Conservation (phyloP, 1,284 basidiomycete genomes). For the Sporisorium scitamineum region DNA sequence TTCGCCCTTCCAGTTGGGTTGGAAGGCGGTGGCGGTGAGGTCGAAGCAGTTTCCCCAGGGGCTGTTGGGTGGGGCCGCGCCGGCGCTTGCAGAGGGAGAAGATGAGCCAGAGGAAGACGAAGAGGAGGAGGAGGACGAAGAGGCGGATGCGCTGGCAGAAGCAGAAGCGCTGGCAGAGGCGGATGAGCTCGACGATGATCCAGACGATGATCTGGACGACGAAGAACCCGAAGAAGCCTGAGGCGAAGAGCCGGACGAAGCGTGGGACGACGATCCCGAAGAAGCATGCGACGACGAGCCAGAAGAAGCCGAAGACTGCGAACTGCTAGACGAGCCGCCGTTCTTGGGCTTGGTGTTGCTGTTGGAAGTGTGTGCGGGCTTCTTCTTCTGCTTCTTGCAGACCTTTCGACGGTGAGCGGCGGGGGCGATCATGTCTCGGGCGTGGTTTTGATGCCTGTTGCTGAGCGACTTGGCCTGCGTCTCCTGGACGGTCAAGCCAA, state of each 20-base stretch:
- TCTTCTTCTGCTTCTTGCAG: constrained; percentile 26
- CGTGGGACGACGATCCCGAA: background rate
- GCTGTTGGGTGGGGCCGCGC: constrained; percentile 42
- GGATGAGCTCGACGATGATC: background rate
- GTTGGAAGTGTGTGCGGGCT: constrained; percentile 7
- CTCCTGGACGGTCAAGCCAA: constrained; percentile 29
- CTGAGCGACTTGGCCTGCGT: constrained; percentile 48
- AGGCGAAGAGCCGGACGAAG: constrained; percentile 6
- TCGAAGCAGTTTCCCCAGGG: constrained; percentile 52
- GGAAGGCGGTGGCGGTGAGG: constrained; percentile 45
- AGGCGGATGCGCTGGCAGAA: constrained; percentile 10
- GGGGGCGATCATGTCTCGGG: background rate
- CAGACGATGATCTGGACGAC: constrained; percentile 1
- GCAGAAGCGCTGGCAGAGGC: constrained; percentile 5
- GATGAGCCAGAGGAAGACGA: constrained; percentile 7
- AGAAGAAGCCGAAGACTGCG: background rate
- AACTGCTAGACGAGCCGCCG: background rate
- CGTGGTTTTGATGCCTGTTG: constrained; percentile 31
- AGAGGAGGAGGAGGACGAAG: constrained; percentile 6
- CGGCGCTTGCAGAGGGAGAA: constrained; percentile 13
- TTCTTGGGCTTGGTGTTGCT: constrained; percentile 10
- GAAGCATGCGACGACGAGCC: constrained; percentile 6
- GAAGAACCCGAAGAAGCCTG: constrained; percentile 8
- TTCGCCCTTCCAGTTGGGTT: constrained; percentile 53
- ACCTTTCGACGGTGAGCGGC: constrained; percentile 14